Conservation (phyloP, 1,139 yeast species). For the Hemisphaericaspora xylanilytica region DNA sequence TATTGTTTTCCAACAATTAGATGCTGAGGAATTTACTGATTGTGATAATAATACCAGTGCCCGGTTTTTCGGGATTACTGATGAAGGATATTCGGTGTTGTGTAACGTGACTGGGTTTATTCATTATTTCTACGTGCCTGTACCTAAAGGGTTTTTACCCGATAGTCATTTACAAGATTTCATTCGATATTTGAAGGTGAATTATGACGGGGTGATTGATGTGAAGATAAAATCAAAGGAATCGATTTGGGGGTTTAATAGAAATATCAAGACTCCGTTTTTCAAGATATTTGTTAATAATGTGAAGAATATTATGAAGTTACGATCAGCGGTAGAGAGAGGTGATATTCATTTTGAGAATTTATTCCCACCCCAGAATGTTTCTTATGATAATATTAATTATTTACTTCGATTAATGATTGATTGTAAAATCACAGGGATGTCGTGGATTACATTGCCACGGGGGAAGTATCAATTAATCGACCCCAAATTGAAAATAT, state of each 20-base stretch:
- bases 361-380: conserved; percentile 55
- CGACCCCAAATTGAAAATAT: conserved; percentile 37
- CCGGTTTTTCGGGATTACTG: conserved; percentile 90
- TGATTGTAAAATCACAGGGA: conserved; percentile 89
- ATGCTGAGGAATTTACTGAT: conserved; percentile 78
- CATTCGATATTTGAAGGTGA: conserved; percentile 45
- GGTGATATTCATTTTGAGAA: conserved; percentile 72
- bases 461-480: conserved; percentile 60
- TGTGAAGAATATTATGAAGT: conserved; percentile 60
- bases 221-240: conserved; percentile 71
- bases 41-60: conserved; percentile 58
- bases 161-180: conserved; percentile 52
- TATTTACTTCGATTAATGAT: conserved; percentile 85
- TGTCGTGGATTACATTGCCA: conserved; percentile 97
- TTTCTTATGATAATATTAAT: conserved; percentile 87
- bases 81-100: conserved; percentile 80
- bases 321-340: conserved; percentile 79
- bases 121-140: conserved; percentile 91
- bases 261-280: conserved; percentile 75
- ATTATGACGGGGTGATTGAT: conserved; percentile 56
- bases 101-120: conserved; percentile 87
- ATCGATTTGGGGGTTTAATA: conserved; percentile 91
- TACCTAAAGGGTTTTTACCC: conserved; percentile 72
- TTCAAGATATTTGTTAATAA: conserved; percentile 69
- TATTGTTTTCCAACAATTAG: conserved; percentile 84